phyloP scores from a whole-genome alignment of 768 basidiomycete species.

The Podaxis pistillaris region DNA sequence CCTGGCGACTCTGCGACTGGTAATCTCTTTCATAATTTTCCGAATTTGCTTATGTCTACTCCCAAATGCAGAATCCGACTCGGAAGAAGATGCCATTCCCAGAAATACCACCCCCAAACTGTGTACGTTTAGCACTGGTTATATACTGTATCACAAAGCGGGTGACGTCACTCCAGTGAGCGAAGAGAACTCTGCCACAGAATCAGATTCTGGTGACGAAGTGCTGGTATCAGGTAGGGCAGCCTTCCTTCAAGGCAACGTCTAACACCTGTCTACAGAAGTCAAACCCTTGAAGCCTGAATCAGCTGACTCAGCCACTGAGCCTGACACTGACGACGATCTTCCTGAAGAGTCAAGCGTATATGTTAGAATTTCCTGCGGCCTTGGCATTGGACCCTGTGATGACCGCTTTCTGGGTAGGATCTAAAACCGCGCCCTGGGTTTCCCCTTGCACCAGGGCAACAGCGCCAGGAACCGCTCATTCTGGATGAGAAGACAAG shows the following conservation, averaged over 20 bases:
- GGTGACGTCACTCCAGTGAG: constrained; percentile 5
- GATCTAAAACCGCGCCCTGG: constrained; percentile 48
- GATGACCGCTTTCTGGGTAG: constrained; percentile 23
- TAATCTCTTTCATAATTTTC: not conserved
- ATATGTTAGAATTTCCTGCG: not conserved
- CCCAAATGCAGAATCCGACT: constrained; percentile 12
- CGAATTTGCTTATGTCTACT: not conserved
- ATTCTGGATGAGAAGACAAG: constrained; percentile 46
- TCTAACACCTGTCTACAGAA: not conserved
- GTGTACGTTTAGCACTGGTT: not conserved
- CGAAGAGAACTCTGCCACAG: constrained; percentile 28
- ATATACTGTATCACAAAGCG: not conserved
- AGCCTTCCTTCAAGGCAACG: not conserved
- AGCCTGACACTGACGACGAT: constrained; percentile 36
- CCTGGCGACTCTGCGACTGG: constrained; percentile 4
- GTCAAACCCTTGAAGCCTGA: not conserved
- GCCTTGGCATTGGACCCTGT: not conserved
- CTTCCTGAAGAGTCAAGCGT: constrained; percentile 15
- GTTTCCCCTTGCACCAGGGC: constrained; percentile 46
- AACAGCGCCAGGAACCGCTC: constrained; percentile 42
- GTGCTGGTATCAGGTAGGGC: constrained; percentile 2
- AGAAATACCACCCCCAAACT: not conserved
- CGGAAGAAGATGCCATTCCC: constrained; percentile 10
- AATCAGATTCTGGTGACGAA: constrained; percentile 34
- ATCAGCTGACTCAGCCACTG: constrained; percentile 36